Evolutionary conservation across 108 stramenopile species (phyloP).

Genomic region (Pseudonitzschia multiseries): DNA sequence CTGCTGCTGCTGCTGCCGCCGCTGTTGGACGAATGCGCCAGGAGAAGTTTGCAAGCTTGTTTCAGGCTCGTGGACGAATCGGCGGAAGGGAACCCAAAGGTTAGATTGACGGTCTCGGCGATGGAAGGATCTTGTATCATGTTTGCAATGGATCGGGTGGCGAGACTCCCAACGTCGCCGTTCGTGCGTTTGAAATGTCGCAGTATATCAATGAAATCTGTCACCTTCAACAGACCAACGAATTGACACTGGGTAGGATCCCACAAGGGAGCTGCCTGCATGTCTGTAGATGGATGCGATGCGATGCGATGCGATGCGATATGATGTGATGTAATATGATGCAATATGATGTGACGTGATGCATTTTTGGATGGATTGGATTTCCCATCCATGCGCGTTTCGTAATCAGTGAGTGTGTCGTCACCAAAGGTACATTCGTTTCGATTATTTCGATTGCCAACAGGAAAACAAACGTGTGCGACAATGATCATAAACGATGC

Average conservation of each 20-base stretch:
- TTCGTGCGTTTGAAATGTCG: slow-evolving; percentile 73
- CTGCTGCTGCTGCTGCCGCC: no score
- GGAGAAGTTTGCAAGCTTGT: slow-evolving; percentile 74
- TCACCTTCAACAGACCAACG: slow-evolving; percentile 92
- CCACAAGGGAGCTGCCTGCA: slow-evolving; percentile 96
- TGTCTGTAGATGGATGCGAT: slow-evolving; percentile 67
- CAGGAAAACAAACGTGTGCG: neutral
- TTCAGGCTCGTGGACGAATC: slow-evolving; percentile 74
- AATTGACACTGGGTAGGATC: slow-evolving; percentile 84
- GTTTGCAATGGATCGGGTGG: slow-evolving; percentile 79
- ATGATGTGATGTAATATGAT: neutral
- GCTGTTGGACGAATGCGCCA: slow-evolving; percentile 3
- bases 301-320: no score
- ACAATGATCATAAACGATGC: neutral
- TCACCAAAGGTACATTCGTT: neutral
- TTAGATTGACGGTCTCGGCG: slow-evolving; percentile 16
- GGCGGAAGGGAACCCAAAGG: slow-evolving; percentile 38
- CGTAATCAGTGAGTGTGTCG: no score
- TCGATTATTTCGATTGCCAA: neutral
- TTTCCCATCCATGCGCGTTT: neutral
- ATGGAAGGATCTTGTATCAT: slow-evolving; percentile 59
- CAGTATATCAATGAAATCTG: slow-evolving; percentile 95
- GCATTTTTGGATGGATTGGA: neutral
- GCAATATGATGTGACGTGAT: neutral
- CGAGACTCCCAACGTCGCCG: slow-evolving; percentile 62